Evolutionary conservation across 2,329 filamentous ascomycete genomes (phyloP).

Genomic region (Pestalotiopsis sp.): DNA sequence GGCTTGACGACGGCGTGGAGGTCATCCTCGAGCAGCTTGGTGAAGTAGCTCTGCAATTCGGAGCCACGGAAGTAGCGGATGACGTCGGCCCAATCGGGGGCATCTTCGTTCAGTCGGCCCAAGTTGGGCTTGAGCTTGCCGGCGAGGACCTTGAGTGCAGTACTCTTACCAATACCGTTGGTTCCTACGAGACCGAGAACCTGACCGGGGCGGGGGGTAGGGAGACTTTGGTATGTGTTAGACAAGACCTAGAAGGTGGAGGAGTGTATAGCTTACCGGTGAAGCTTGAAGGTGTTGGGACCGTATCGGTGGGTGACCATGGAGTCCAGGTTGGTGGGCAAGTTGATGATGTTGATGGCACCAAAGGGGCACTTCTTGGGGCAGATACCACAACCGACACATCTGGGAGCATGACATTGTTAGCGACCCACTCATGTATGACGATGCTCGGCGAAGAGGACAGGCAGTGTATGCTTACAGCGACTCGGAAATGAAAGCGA

Average conservation of each 20-base stretch:
- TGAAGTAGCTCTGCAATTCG: conserved; percentile 99
- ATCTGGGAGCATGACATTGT: neutral
- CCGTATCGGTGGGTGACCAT: conserved; percentile 99
- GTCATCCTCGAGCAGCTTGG: conserved; percentile 95
- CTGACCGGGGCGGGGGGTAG: conserved; percentile 93
- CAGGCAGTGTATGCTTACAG: conserved; percentile 68
- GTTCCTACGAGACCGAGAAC: conserved; percentile 83
- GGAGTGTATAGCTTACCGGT: conserved; percentile 52
- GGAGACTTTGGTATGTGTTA: conserved; percentile 53
- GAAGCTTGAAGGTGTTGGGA: conserved; percentile 99
- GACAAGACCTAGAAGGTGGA: neutral
- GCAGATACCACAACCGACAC: conserved; percentile 90
- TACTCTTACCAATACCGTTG: conserved; percentile 99
- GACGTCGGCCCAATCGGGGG: conserved; percentile 98
- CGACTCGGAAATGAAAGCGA: conserved; percentile 96
- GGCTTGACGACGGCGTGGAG: conserved; percentile 98
- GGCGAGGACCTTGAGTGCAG: conserved; percentile 97
- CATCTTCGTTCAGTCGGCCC: conserved; percentile 92
- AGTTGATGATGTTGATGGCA: conserved; percentile 99
- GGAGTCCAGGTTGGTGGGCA: conserved; percentile 98
- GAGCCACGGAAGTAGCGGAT: conserved; percentile 98
- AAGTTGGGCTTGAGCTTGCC: conserved; percentile 98
- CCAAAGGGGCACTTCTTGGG: conserved; percentile 99
- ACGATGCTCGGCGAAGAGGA: neutral
- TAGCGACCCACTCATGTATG: neutral